Percentiles rank a stretch among this genome's conserved stretches.
Evolutionary conservation across 176 grass and related monocot species (phyloP).

Genomic region (Triticum turgidum): DNA sequence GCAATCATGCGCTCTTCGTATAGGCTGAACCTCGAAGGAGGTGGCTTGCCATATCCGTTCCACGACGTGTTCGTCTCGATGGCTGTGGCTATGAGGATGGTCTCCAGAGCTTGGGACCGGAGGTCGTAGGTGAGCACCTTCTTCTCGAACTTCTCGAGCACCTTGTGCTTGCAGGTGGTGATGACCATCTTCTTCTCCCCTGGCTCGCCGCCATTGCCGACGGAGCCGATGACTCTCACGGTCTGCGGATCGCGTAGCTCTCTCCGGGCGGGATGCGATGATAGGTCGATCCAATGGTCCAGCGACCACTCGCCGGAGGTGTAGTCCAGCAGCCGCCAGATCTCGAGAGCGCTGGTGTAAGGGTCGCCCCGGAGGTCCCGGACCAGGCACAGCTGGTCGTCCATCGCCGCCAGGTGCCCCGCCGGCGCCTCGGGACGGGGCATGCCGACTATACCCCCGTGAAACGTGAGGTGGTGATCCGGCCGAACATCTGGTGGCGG

Average conservation of each 20-base stretch:
- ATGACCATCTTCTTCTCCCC: constrained; percentile 7
- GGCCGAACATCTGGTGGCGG: background rate
- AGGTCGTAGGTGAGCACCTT: background rate
- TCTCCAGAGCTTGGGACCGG: background rate
- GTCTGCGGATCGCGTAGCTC: background rate
- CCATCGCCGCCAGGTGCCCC: constrained; percentile 3
- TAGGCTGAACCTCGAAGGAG: constrained; percentile 5
- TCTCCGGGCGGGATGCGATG: background rate
- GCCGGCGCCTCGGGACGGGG: background rate
- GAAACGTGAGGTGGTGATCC: background rate
- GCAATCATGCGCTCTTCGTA: constrained; percentile 21
- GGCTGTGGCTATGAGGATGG: background rate
- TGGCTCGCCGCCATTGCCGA: background rate
- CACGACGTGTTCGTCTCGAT: background rate
- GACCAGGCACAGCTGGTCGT: constrained; percentile 8
- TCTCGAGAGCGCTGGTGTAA: background rate
- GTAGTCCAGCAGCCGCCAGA: constrained; percentile 22
- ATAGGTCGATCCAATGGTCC: background rate
- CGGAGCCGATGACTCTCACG: background rate
- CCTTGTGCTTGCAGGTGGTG: constrained; percentile 3
- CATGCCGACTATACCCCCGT: too few species aligned
- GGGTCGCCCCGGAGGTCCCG: background rate
- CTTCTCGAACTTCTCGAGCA: constrained; percentile 4
- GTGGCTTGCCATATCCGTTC: background rate
- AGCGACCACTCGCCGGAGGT: constrained; percentile 13